Evolutionary conservation across 331 rosid genomes (phyloP).

Genomic region (Arachis monticola): DNA sequence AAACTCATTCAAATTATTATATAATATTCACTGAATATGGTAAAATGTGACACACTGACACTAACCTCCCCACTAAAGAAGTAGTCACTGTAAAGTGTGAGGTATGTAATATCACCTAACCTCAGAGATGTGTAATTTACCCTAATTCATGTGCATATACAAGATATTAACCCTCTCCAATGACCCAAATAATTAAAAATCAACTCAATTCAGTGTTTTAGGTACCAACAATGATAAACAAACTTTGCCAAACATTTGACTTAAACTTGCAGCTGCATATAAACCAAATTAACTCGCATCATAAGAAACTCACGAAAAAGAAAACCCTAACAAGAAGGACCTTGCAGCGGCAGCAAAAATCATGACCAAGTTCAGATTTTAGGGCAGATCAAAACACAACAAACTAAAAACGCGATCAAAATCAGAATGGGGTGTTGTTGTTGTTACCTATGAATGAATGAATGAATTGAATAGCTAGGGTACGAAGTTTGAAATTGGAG

Average conservation of each 20-base stretch:
- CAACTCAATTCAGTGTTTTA: slow-evolving; percentile 1
- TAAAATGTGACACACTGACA: too few relatives aligned
- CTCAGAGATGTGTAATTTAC: too few relatives aligned
- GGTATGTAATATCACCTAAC: too few relatives aligned
- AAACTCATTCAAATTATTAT: too few relatives aligned
- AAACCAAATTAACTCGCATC: neutral
- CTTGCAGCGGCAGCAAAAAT: neutral
- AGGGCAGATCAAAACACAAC: slow-evolving; percentile 12
- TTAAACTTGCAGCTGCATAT: neutral
- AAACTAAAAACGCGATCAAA: neutral
- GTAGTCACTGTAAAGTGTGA: too few relatives aligned
- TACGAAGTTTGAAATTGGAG: neutral
- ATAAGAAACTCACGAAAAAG: neutral
- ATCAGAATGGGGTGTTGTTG: neutral
- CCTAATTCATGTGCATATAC: too few relatives aligned
- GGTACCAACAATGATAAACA: neutral
- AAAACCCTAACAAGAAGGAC: slow-evolving; percentile 15
- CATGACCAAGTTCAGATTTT: neutral
- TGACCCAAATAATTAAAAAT: neutral
- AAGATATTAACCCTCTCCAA: neutral
- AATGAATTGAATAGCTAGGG: neutral
- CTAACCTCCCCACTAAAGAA: too few relatives aligned
- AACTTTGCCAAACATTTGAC: slow-evolving; percentile 4
- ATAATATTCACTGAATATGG: too few relatives aligned
- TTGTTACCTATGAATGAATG: neutral